These are phyloP conservation scores for Sugiyamaella chiloensis DNA, from an alignment of 805 yeast genomes.

Conservation along the genomic window DNA sequence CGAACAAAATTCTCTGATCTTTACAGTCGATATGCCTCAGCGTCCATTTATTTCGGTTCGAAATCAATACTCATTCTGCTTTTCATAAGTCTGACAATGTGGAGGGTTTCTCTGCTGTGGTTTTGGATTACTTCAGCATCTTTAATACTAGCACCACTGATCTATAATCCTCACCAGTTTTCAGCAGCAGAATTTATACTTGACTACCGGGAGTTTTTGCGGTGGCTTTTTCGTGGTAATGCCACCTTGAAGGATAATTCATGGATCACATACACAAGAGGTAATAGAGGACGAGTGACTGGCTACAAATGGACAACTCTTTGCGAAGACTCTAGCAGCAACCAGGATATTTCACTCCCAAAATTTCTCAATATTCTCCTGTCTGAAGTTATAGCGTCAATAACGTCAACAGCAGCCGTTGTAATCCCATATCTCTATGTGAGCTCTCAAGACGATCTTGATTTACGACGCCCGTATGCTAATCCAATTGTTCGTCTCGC, in stretches of 20 bases:
- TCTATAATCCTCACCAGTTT: slow-evolving; percentile 93
- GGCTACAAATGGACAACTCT: slow-evolving; percentile 70
- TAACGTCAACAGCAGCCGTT: slow-evolving; percentile 43
- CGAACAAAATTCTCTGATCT: slow-evolving; percentile 63
- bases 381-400: slow-evolving; percentile 63
- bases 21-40: slow-evolving; percentile 66
- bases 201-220: slow-evolving; percentile 79
- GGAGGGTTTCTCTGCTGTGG: slow-evolving; percentile 86
- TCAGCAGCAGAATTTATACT: slow-evolving; percentile 83
- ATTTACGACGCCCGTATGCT: slow-evolving; percentile 39
- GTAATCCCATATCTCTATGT: slow-evolving; percentile 62
- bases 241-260: slow-evolving; percentile 52
- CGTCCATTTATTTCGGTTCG: slow-evolving; percentile 63
- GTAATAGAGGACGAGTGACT: slow-evolving; percentile 71
- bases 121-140: slow-evolving; percentile 89
- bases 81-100: slow-evolving; percentile 57
- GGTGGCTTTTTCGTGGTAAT: slow-evolving; percentile 73
- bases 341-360: slow-evolving; percentile 57
- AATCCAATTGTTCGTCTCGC: slow-evolving; percentile 55
- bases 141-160: slow-evolving; percentile 77
- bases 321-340: slow-evolving; percentile 30
- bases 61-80: slow-evolving; percentile 49
- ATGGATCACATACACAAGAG: slow-evolving; percentile 65
- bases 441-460: slow-evolving; percentile 70
- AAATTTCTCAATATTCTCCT: slow-evolving; percentile 64